phyloP scores from a whole-genome alignment of 805 yeast genomes.

The Saccharomyces cerevisiae region DNA sequence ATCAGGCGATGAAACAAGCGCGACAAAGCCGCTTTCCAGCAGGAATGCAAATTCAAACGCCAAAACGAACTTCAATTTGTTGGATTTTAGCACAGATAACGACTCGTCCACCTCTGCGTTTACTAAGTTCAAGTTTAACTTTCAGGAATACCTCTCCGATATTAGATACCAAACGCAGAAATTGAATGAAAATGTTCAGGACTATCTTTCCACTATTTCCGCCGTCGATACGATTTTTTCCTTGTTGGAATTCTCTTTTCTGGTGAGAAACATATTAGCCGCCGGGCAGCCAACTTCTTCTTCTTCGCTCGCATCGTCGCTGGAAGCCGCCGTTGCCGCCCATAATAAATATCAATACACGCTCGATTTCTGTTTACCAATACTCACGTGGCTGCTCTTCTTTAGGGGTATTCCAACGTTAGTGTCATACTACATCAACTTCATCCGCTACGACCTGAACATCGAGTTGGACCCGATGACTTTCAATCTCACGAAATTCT shows the following conservation, averaged over 20 bases:
- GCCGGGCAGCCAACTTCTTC: background rate
- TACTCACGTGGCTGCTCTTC: conserved; percentile 12
- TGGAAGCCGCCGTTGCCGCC: background rate
- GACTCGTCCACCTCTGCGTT: background rate
- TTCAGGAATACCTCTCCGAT: conserved; percentile 19
- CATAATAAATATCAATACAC: background rate
- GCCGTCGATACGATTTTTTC: conserved; percentile 15
- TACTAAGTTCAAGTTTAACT: conserved; percentile 13
- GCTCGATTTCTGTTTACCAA: conserved; percentile 6
- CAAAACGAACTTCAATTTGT: background rate
- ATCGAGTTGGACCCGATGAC: conserved; percentile 27
- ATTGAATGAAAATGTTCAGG: conserved; percentile 20
- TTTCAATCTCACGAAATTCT: conserved; percentile 20
- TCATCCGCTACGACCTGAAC: conserved; percentile 24
- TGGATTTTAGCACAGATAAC: background rate
- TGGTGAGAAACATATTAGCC: conserved; percentile 1
- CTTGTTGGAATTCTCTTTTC: conserved; percentile 17
- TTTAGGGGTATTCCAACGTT: conserved; percentile 16
- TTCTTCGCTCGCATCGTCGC: background rate
- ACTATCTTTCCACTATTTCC: conserved; percentile 19
- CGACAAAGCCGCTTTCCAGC: background rate
- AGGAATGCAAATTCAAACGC: background rate
- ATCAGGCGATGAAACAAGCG: background rate
- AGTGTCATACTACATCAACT: conserved; percentile 24
- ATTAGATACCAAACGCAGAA: conserved; percentile 11